phyloP scores from a whole-genome alignment of 164 flowering plant genomes.

The Vitis rupestris region DNA sequence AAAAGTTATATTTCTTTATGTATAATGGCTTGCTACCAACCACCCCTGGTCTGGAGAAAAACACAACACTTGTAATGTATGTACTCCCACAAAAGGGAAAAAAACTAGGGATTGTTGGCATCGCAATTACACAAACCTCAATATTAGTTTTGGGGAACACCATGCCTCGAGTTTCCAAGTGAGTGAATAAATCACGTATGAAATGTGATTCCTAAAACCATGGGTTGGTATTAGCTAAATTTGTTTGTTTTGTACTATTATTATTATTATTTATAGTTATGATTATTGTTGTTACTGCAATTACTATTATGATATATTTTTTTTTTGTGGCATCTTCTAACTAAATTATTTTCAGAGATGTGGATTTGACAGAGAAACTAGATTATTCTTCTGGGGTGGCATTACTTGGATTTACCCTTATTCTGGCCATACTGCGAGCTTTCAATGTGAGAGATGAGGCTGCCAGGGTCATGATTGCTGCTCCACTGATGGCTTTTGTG shows the following conservation, averaged over 20 bases:
- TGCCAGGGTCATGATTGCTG: constrained; percentile 81
- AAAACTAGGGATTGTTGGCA: no score
- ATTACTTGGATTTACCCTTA: constrained; percentile 62
- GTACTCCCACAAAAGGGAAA: no score
- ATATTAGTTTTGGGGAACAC: no score
- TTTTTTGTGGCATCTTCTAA: neutral
- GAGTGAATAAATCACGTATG: no score
- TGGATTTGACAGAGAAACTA: constrained; percentile 76
- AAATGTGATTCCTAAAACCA: no score
- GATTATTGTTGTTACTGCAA: neutral
- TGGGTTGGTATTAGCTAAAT: no score
- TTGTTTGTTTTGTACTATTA: neutral
- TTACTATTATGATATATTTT: neutral
- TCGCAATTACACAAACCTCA: no score
- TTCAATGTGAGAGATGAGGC: constrained; percentile 77
- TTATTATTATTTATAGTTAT: neutral
- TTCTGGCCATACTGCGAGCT: constrained; percentile 58
- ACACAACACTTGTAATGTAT: no score
- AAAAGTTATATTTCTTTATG: no score
- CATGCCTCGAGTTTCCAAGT: no score
- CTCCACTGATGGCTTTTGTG: constrained; percentile 78
- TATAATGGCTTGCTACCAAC: no score
- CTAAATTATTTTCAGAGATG: constrained; percentile 53
- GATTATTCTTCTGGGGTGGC: constrained; percentile 84
- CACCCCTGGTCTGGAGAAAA: no score